Conservation (phyloP, 768 basidiomycete species). For the Lentinula detonsa region DNA sequence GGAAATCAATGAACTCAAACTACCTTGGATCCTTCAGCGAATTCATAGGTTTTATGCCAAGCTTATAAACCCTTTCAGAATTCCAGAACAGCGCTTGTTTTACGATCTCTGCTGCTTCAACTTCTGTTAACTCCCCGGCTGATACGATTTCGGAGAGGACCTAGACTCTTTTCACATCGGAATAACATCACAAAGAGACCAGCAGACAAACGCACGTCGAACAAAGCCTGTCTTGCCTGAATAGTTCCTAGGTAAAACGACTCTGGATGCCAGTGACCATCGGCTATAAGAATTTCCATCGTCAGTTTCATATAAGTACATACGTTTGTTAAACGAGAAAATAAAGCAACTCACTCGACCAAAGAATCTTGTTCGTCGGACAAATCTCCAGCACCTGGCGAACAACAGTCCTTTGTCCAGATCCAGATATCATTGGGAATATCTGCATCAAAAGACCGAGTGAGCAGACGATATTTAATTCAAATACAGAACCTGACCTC, state of each 20-base stretch:
- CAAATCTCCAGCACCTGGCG: slow-evolving; percentile 63
- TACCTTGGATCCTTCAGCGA: background rate
- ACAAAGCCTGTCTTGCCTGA: slow-evolving; percentile 61
- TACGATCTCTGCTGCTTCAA: slow-evolving; percentile 47
- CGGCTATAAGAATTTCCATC: slow-evolving; percentile 27
- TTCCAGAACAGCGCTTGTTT: slow-evolving; percentile 60
- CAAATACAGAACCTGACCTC: slow-evolving; percentile 32
- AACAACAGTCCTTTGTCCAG: slow-evolving; percentile 56
- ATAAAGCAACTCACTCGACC: slow-evolving; percentile 54
- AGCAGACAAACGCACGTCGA: slow-evolving; percentile 32
- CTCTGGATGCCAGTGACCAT: slow-evolving; percentile 76
- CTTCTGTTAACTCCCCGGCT: slow-evolving; percentile 44
- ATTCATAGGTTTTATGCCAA: slow-evolving; percentile 17
- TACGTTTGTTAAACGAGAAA: background rate
- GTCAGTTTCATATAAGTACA: background rate
- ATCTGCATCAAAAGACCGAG: slow-evolving; percentile 25
- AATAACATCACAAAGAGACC: background rate
- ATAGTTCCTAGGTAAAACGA: slow-evolving; percentile 61
- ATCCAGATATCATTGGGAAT: slow-evolving; percentile 59
- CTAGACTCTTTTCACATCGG: slow-evolving; percentile 22
- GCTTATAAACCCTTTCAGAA: slow-evolving; percentile 56
- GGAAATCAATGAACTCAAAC: no score
- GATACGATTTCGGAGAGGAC: slow-evolving; percentile 49
- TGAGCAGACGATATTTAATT: background rate
- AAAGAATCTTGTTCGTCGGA: slow-evolving; percentile 76